Percentiles rank a stretch among this genome's conserved stretches.
Conservation (phyloP, 805 yeast genomes). For the Saturnispora zaruensis region DNA sequence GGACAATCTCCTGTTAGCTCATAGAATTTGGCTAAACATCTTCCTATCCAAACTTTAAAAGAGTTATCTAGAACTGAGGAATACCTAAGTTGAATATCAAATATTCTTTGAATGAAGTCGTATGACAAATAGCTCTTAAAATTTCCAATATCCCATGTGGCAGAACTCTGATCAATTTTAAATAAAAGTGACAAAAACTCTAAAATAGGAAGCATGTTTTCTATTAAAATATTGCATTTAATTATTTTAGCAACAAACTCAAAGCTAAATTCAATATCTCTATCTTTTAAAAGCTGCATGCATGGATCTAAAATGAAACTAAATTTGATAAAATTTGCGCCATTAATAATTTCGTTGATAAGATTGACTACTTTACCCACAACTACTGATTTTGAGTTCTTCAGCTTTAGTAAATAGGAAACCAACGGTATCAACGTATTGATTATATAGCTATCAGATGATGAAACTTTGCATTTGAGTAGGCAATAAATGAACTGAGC, state of each 20-base stretch:
- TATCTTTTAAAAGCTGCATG: neutral
- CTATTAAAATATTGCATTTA: neutral
- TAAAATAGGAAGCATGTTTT: neutral
- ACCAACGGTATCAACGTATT: conserved; percentile 19
- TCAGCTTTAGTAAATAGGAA: neutral
- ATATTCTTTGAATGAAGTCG: conserved; percentile 16
- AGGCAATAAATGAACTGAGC: conserved; percentile 20
- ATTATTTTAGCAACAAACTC: neutral
- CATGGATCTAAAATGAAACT: conserved; percentile 3
- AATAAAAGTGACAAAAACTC: conserved; percentile 1
- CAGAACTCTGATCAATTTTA: neutral
- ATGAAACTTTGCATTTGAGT: conserved; percentile 9
- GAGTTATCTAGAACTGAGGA: conserved; percentile 7
- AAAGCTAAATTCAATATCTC: neutral
- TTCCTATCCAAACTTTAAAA: conserved; percentile 28
- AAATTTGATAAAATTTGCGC: neutral
- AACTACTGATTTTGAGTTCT: neutral
- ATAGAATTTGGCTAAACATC: conserved; percentile 26
- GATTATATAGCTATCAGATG: conserved; percentile 7
- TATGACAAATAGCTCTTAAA: neutral
- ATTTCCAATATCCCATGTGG: conserved; percentile 1
- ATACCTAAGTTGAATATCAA: conserved; percentile 13
- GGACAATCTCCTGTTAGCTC: conserved; percentile 20
- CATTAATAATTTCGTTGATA: neutral
- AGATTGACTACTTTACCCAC: neutral